Conservation (phyloP, 2,329 filamentous ascomycete genomes). For the Fusarium duplospermum region DNA sequence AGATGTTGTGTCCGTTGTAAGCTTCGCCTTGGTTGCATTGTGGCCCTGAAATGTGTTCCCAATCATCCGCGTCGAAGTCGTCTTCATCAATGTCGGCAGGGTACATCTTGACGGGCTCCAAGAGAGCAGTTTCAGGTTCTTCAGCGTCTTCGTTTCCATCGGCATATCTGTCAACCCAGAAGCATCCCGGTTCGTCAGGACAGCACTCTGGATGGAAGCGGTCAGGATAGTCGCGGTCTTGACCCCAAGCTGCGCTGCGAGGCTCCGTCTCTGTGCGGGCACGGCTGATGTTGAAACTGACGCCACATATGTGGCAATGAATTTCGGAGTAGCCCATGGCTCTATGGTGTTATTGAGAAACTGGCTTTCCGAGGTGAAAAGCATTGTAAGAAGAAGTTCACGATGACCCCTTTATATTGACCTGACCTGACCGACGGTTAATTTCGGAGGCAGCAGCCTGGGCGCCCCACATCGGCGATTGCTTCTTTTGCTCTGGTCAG, state of each 20-base stretch:
- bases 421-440: neutral
- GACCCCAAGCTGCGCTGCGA: constrained; percentile 26
- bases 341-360: neutral
- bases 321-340: constrained; percentile 29
- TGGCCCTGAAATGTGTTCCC: constrained; percentile 42
- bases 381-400: neutral
- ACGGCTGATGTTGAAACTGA: constrained; percentile 47
- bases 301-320: constrained; percentile 43
- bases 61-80: neutral
- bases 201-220: neutral
- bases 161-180: neutral
- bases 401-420: neutral
- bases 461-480: constrained; percentile 1
- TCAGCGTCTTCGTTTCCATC: neutral
- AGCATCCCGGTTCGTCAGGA: constrained; percentile 2
- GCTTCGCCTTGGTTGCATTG: constrained; percentile 21
- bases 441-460: neutral
- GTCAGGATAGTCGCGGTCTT: neutral
- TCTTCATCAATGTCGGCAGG: neutral
- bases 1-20: constrained; percentile 41
- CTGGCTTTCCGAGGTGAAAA: neutral
- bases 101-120: neutral
- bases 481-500: neutral
- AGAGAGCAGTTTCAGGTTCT: neutral
- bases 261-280: constrained; percentile 36